Percentiles rank a stretch among this genome's conserved stretches.
phyloP scores from a whole-genome alignment of 306 rosid genomes.

The Cicer cuneatum region DNA sequence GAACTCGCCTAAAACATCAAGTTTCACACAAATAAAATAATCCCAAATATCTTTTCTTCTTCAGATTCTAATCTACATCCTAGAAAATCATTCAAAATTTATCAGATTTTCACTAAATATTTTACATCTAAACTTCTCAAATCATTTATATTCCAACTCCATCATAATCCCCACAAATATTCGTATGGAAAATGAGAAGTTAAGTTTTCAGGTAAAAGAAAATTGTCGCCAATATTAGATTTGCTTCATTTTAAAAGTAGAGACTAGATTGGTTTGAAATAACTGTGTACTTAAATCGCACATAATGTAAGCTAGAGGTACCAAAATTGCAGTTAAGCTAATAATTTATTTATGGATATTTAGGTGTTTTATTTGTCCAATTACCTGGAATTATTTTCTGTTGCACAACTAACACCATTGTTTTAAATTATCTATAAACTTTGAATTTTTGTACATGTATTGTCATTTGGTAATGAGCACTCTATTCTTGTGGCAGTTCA shows the following conservation, averaged over 20 bases:
- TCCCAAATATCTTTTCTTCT: background rate
- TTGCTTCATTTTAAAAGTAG: background rate
- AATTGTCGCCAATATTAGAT: background rate
- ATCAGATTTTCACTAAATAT: background rate
- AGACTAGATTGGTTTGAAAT: background rate
- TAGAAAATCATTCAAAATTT: background rate
- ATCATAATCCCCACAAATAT: background rate
- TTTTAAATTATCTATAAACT: conserved; percentile 34
- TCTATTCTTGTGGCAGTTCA: conserved; percentile 70
- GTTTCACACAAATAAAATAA: background rate
- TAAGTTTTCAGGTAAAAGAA: background rate
- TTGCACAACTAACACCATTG: background rate
- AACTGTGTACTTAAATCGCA: background rate
- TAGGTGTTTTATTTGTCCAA: conserved; percentile 34
- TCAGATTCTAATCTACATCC: background rate
- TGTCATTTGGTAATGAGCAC: conserved; percentile 32
- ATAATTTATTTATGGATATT: background rate
- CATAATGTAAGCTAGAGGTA: background rate
- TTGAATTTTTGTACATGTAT: conserved; percentile 32
- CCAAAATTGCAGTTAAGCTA: background rate
- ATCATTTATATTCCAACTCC: background rate
- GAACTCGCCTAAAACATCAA: background rate
- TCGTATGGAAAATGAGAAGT: background rate
- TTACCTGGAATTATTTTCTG: conserved; percentile 15
- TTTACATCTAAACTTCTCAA: background rate